phyloP scores from a whole-genome alignment of 1,139 yeast species.

The Wickerhamomyces sp. region DNA sequence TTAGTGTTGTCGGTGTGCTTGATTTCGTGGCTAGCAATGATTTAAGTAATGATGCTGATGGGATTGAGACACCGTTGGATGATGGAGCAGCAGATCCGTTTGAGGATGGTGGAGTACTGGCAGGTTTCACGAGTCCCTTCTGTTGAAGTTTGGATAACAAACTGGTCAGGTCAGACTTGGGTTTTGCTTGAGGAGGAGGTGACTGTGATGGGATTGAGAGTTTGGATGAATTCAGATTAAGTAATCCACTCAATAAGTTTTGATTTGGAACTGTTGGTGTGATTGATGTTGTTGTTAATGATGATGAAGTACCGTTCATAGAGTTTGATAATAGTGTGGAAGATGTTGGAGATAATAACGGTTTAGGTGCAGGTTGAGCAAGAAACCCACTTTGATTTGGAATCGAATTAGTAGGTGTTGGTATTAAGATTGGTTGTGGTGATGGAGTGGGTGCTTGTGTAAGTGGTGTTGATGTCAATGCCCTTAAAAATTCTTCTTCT shows the following conservation, averaged over 20 bases:
- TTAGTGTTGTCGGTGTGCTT: background rate
- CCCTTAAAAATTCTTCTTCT: slow-evolving; percentile 16
- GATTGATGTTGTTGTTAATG: background rate
- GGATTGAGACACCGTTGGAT: too few species aligned
- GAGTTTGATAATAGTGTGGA: background rate
- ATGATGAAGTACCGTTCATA: background rate
- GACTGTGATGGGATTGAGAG: slow-evolving; percentile 6
- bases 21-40: slow-evolving; percentile 11
- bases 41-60: slow-evolving; percentile 17
- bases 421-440: too few species aligned
- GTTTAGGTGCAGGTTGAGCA: background rate
- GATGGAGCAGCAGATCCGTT: too few species aligned
- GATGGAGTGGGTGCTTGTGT: slow-evolving; percentile 14
- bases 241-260: slow-evolving; percentile 9
- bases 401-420: slow-evolving; percentile 4
- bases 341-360: background rate
- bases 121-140: slow-evolving; percentile 14
- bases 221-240: slow-evolving; percentile 10
- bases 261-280: background rate
- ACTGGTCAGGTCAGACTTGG: slow-evolving; percentile 10
- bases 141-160: slow-evolving; percentile 14
- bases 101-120: too few species aligned
- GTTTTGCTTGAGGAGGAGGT: background rate
- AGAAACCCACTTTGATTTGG: slow-evolving; percentile 5
- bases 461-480: slow-evolving; percentile 11